These are phyloP conservation scores for Setomelanomma holmii DNA, from an alignment of 2,329 filamentous ascomycete species.

Conservation along the genomic window DNA sequence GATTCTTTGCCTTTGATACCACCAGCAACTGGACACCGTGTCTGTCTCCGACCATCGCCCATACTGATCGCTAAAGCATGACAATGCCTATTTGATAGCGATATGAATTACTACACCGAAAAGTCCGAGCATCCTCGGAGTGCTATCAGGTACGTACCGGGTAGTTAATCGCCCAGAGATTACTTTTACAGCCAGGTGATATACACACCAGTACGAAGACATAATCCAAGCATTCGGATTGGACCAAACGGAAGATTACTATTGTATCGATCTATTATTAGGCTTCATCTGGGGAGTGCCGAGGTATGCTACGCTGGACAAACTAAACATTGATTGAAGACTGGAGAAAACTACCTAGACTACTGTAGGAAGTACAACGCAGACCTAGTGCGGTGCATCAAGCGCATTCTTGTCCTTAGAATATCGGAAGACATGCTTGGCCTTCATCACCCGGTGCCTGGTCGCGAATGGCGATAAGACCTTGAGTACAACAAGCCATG, in stretches of 20 bases:
- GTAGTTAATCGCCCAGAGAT: too few relatives aligned
- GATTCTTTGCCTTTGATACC: too few relatives aligned
- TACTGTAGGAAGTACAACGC: not conserved
- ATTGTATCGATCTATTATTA: not conserved
- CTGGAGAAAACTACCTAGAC: not conserved
- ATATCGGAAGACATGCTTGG: slow-evolving; percentile 11
- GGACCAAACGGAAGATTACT: not conserved
- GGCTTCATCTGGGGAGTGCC: not conserved
- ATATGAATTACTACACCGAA: too few relatives aligned
- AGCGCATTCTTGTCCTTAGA: slow-evolving; percentile 17
- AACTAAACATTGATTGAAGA: not conserved
- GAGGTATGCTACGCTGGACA: not conserved
- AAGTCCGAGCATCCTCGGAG: too few relatives aligned
- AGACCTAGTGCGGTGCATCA: slow-evolving; percentile 12
- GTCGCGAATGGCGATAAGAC: slow-evolving; percentile 16
- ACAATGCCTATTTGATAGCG: too few relatives aligned
- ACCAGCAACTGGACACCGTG: too few relatives aligned
- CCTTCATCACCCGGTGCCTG: slow-evolving; percentile 12
- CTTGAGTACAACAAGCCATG: slow-evolving; percentile 13
- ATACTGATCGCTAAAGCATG: too few relatives aligned
- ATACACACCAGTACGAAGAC: not conserved
- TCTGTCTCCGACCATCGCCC: too few relatives aligned
- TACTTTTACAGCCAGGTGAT: too few relatives aligned
- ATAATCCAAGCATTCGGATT: not conserved
- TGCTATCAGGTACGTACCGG: too few relatives aligned